Base-by-base conservation (phyloP, 2,329 filamentous ascomycete species). In the Epichloe elymi region DNA sequence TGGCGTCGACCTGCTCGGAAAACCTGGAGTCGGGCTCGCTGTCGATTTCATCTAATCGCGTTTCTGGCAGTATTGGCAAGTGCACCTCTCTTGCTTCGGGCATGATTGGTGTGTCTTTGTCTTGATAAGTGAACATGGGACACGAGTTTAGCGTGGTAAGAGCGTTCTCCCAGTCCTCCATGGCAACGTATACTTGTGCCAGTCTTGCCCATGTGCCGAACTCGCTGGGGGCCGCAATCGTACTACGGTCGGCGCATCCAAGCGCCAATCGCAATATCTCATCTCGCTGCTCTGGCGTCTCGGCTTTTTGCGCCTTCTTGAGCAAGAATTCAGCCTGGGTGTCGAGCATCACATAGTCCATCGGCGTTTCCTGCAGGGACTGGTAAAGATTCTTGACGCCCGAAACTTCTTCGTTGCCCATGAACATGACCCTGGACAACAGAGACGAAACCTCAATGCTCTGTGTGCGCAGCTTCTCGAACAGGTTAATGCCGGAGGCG, bases 91-190 rank as follows among this genome's bases (percentile, higher is more conserved):
- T 85, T 0, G 93, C 90, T 62, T 95, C 89, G 1, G 93, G 93
- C 85, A 97, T 91, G 53, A 93, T 72, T 3, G 93, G 93, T 5
- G 89, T 85, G 65, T 98, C 93, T 67, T 96, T 97, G 69, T 98
- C 93, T 68, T 97, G 93, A 67, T 98, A 97, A 6, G 93, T 98
- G 67, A 98, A 98, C 93, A 98, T 98, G 8, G 93, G 93, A 67
- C 93, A 98, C 17, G 93, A 98, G 70, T 98, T 98, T 49, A 98
- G 76, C 4, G 93, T 97, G 5, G 95, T 83, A 23, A 98, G 77
- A 0, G 93, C 93, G 58, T 97, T 82, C 63, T 97, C 93, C 89
- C 93, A 98, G 63, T 95, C 88, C 65, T 98, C 93, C 69, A 95
- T 80, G 47, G 85, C 80, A 51, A 97, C 87, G 60, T 98, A 98